phyloP scores from a whole-genome alignment of 192 early-diverging fungal genomes.

The Coemansia sp. region DNA sequence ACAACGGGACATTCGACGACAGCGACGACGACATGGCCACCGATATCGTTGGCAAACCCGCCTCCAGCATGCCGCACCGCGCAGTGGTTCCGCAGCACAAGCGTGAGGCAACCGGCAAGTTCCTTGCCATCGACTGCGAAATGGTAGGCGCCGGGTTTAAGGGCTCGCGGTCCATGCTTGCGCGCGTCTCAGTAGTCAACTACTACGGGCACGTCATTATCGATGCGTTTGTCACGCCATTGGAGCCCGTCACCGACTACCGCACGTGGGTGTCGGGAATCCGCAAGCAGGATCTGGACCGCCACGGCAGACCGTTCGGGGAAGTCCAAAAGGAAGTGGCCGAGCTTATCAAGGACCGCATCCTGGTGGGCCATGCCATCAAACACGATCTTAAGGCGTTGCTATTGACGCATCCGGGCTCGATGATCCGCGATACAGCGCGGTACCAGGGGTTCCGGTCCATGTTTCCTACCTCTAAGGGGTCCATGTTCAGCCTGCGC shows the following conservation, averaged over 20 bases:
- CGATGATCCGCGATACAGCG: constrained; percentile 83
- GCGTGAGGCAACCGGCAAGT: constrained; percentile 70
- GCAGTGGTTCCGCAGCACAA: constrained; percentile 20
- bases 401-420: constrained; percentile 77
- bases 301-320: constrained; percentile 67
- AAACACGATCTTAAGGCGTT: constrained; percentile 85
- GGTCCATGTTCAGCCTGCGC: constrained; percentile 71
- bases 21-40: constrained; percentile 41
- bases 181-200: constrained; percentile 92
- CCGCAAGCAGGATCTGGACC: constrained; percentile 68
- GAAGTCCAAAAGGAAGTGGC: constrained; percentile 81
- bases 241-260: constrained; percentile 89
- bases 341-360: constrained; percentile 78
- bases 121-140: constrained; percentile 97
- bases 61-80: constrained; percentile 11
- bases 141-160: constrained; percentile 96
- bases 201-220: constrained; percentile 84
- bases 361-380: constrained; percentile 92
- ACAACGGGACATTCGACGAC: constrained; percentile 18
- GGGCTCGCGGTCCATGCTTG: constrained; percentile 82
- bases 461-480: constrained; percentile 40
- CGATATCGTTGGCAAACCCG: constrained; percentile 11
- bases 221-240: constrained; percentile 84
- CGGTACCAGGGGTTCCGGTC: constrained; percentile 75
- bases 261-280: constrained; percentile 93